Percentiles rank a stretch among this genome's conserved stretches.
Evolutionary conservation across 2,329 filamentous ascomycete species (phyloP).

Genomic region (Phaeophleospora eucalypticola): DNA sequence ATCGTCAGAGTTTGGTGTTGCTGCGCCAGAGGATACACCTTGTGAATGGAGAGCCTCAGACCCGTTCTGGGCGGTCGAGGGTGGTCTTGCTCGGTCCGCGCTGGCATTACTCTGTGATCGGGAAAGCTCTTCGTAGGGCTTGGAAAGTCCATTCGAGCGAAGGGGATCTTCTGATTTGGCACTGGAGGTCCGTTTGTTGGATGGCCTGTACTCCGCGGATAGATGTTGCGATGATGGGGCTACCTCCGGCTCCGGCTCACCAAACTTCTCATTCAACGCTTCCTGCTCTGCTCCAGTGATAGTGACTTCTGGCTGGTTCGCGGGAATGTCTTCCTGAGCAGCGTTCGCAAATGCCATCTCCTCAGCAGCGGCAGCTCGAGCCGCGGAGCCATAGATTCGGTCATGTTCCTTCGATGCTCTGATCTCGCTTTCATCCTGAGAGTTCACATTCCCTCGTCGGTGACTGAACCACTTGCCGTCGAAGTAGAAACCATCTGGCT

Average conservation of each 20-base stretch:
- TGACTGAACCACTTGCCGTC: neutral
- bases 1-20: neutral
- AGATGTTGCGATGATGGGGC: too few species aligned
- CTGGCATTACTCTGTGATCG: neutral
- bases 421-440: neutral
- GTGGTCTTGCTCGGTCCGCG: neutral
- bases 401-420: neutral
- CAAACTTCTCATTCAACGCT: neutral
- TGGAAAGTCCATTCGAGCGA: neutral
- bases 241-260: neutral
- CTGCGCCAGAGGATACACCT: neutral
- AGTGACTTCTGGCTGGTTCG: too few species aligned
- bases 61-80: neutral
- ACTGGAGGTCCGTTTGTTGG: neutral
- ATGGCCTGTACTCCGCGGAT: too few species aligned
- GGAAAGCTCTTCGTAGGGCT: too few species aligned
- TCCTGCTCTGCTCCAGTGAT: too few species aligned
- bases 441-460: neutral
- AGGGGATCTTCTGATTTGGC: neutral
- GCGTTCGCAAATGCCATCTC: neutral
- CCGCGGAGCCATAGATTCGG: neutral
- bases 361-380: neutral
- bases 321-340: neutral
- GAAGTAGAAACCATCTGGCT: neutral
- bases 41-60: neutral